Conservation (phyloP, 371 early-diverging fungal species). For the Cokeromyces recurvatus region DNA sequence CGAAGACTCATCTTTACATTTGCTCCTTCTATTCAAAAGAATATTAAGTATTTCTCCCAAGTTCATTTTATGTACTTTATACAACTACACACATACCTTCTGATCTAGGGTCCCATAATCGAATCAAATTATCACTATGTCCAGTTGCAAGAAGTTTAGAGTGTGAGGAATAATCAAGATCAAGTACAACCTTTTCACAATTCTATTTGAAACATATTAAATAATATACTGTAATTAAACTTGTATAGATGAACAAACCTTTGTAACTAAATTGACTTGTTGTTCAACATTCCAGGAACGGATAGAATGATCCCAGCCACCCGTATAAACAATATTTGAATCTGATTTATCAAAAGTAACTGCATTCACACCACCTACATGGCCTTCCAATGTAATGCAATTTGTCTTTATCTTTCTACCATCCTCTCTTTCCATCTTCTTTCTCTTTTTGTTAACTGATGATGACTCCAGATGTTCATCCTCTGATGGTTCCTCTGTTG, state of each 20-base stretch:
- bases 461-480: slow-evolving; percentile 49
- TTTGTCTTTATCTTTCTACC: slow-evolving; percentile 49
- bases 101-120: slow-evolving; percentile 88
- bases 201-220: slow-evolving; percentile 41
- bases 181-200: slow-evolving; percentile 83
- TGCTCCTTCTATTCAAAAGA: slow-evolving; percentile 48
- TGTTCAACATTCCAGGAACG: slow-evolving; percentile 85
- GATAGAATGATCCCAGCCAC: slow-evolving; percentile 93
- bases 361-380: slow-evolving; percentile 78
- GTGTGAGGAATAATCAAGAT: slow-evolving; percentile 65
- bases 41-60: background rate
- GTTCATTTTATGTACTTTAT: too few species aligned
- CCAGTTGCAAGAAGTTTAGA: slow-evolving; percentile 81
- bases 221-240: background rate
- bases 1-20: slow-evolving; percentile 75
- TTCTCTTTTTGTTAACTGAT: slow-evolving; percentile 44
- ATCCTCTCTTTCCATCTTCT: slow-evolving; percentile 43
- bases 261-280: slow-evolving; percentile 68
- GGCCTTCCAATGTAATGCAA: slow-evolving; percentile 60
- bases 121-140: slow-evolving; percentile 73
- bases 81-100: too few species aligned
- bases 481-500: slow-evolving; percentile 49
- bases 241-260: slow-evolving; percentile 40
- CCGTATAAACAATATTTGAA: slow-evolving; percentile 66
- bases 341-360: slow-evolving; percentile 57